These are phyloP conservation scores for Fraxinus ornus DNA, from an alignment of 305 asterid genomes.

Conservation along the genomic window DNA sequence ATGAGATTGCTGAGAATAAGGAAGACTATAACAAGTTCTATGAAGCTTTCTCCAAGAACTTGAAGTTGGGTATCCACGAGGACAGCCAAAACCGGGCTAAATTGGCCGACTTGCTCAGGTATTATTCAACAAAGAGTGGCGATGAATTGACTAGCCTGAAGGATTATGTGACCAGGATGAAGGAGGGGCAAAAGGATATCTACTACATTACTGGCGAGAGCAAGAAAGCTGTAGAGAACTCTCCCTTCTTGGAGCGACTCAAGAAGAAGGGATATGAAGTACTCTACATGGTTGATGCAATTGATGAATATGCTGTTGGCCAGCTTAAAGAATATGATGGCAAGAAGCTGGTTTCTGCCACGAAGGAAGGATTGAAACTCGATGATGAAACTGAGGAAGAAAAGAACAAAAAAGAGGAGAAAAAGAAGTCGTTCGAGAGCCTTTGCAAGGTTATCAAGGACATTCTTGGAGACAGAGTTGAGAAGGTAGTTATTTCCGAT, in stretches of 20 bases:
- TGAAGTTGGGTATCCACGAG: conserved; percentile 72
- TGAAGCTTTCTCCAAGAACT: conserved; percentile 65
- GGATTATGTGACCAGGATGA: conserved; percentile 75
- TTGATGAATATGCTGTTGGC: conserved; percentile 69
- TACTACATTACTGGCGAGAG: conserved; percentile 76
- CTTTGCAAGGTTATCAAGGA: conserved; percentile 69
- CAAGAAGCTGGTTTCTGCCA: conserved; percentile 68
- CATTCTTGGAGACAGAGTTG: conserved; percentile 58
- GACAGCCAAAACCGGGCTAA: conserved; percentile 68
- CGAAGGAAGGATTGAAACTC: conserved; percentile 67
- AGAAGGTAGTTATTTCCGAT: conserved; percentile 56
- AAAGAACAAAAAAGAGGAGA: conserved; percentile 53
- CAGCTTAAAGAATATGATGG: conserved; percentile 68
- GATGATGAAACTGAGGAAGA: conserved; percentile 65
- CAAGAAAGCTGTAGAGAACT: conserved; percentile 70
- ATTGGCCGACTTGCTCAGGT: conserved; percentile 62
- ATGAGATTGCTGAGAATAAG: conserved; percentile 70
- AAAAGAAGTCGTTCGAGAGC: conserved; percentile 55
- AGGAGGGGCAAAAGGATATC: conserved; percentile 75
- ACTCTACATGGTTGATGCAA: conserved; percentile 73
- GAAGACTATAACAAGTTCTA: conserved; percentile 73
- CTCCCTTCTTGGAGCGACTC: conserved; percentile 70
- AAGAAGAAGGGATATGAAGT: conserved; percentile 81
- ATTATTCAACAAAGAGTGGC: conserved; percentile 69
- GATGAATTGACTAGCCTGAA: conserved; percentile 71